These are phyloP conservation scores for Pelargonium australe DNA, from an alignment of 441 rosid species.

Conservation along the genomic window DNA sequence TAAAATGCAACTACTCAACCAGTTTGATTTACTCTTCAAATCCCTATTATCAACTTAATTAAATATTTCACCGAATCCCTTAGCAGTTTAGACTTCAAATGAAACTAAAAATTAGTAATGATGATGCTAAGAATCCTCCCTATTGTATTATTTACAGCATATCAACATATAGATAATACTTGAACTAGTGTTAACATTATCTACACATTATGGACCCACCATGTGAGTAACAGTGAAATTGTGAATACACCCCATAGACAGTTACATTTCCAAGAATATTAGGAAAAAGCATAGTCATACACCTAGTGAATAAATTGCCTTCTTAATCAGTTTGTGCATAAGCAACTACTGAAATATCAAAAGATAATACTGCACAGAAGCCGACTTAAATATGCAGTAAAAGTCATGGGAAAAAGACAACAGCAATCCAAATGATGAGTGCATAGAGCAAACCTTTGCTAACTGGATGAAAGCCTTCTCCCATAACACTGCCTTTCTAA, in stretches of 20 bases:
- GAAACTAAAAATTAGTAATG: no score
- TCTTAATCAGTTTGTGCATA: background rate
- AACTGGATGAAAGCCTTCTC: conserved; percentile 89
- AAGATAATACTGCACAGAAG: no score
- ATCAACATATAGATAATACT: background rate
- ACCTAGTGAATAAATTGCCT: background rate
- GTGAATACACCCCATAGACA: background rate
- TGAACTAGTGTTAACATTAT: background rate
- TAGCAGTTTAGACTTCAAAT: no score
- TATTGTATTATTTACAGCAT: background rate
- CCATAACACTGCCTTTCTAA: conserved; percentile 76
- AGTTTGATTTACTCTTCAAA: no score
- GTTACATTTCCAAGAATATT: background rate
- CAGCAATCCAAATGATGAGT: conserved; percentile 7
- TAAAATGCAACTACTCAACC: no score
- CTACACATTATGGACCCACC: background rate
- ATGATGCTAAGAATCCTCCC: no score
- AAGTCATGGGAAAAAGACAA: no score
- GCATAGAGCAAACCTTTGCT: conserved; percentile 55
- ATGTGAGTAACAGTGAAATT: background rate
- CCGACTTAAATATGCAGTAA: no score
- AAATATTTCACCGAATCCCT: no score
- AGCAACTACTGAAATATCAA: no score
- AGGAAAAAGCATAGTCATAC: background rate
- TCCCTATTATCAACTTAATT: no score